Base-by-base conservation (phyloP, 2,329 filamentous ascomycete genomes). In the Arachnopeziza araneosa region DNA sequence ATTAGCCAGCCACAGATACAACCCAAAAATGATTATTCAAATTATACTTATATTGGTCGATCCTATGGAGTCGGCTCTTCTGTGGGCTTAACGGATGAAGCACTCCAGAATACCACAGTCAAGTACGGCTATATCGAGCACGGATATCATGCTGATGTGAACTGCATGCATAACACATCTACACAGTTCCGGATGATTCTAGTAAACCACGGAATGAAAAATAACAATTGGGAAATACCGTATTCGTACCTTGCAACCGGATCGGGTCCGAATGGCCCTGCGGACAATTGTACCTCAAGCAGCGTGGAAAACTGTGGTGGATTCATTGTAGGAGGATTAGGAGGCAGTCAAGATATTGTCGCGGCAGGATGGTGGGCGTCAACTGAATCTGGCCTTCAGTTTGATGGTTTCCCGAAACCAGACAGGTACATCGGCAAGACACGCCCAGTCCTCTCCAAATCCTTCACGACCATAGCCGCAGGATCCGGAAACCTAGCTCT, bases 61-160 rank as follows among this genome's bases (percentile, higher is more conserved):
- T 54, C 52, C 21, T 54, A 54, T 36, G 52, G 52, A 32, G 52
- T 54, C n/a, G 52, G 52, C 5, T 32, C 52, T n/a, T 54, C 52
- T n/a, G 52, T 36, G 24, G 52, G 52, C 36, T 24, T 54, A 21
- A 9, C 52, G 19, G 52, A 54, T 54, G 24, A n/a, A 32, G 10
- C 24, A 12, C 2, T 36, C 2, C 19, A 54, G 17, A 54, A 54
- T n/a, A 32, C 24, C 1, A n/a, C 52, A 23, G 17, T 23, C 24
- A 32, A n/a, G 19, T 54, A 54, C 17, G 1, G n/a, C 2, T 54
- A 54, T 54, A 32, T 7, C 5, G 52, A 54, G 17, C 32, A n/a
- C 17, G 52, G 52, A 21, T 54, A 54, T 24, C 24, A 36, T 36
- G 24, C 52, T n/a, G 2, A 2, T 17, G 52, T 54, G 2, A 10